A percentile compares a stretch with the other conserved stretches of the same genome.
These are phyloP conservation scores for Solanum medicagineum DNA, from an alignment of 257 asterid genomes.

Conservation along the genomic window DNA sequence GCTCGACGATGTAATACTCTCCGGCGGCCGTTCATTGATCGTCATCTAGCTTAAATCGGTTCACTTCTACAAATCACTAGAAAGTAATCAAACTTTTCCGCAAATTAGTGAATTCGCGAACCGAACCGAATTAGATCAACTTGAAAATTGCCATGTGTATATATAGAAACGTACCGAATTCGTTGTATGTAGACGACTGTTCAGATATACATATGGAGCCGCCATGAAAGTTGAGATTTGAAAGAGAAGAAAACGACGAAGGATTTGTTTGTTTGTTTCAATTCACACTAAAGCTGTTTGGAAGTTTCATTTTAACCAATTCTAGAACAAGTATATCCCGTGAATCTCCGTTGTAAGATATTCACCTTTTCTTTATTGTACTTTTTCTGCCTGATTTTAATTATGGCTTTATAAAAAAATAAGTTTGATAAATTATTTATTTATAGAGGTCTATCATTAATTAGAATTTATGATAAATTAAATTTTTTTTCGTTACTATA, in stretches of 20 bases:
- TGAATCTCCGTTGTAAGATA: not conserved
- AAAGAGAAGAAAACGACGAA: not conserved
- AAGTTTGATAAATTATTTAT: too few species aligned
- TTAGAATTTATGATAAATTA: too few species aligned
- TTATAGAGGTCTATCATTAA: too few species aligned
- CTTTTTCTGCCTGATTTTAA: too few species aligned
- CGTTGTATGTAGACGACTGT: not conserved
- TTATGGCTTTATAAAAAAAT: too few species aligned
- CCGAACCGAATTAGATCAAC: not conserved
- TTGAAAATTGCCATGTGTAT: not conserved
- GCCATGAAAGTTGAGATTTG: not conserved
- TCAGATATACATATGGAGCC: not conserved
- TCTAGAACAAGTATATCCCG: not conserved
- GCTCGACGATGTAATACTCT: conserved; percentile 17
- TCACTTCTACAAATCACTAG: not conserved
- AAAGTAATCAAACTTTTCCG: not conserved
- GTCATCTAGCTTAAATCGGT: not conserved
- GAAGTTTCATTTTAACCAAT: not conserved
- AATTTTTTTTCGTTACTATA: too few species aligned
- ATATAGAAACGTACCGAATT: not conserved
- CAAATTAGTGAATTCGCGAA: not conserved
- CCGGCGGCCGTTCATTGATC: conserved; percentile 37
- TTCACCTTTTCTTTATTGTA: too few species aligned
- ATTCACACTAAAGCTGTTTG: not conserved
- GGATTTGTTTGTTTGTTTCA: not conserved